Conservation (phyloP, 148 eudicot species). For the Camellia japonica region DNA sequence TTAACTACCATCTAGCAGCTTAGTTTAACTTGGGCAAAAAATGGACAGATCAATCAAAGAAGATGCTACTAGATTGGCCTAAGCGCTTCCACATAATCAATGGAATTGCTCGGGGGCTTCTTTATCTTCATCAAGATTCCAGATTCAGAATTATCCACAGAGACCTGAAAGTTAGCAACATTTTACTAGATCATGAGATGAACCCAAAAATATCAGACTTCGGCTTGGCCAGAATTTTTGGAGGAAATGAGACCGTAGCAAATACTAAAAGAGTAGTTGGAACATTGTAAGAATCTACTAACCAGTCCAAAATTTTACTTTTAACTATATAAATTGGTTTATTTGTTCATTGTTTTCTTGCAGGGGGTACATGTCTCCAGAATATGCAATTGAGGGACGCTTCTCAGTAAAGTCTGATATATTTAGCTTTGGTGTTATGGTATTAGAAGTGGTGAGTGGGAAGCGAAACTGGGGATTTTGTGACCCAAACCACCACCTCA, state of each 20-base stretch:
- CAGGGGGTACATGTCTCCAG: constrained; percentile 18
- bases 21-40: too few relatives aligned
- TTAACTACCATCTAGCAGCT: too few relatives aligned
- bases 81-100: constrained; percentile 13
- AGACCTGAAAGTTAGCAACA: constrained; percentile 17
- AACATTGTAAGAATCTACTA: constrained; percentile 11
- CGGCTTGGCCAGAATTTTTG: constrained; percentile 15
- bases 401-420: constrained; percentile 13
- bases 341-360: not conserved
- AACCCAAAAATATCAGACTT: constrained; percentile 21
- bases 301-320: not conserved
- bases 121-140: constrained; percentile 21
- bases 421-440: constrained; percentile 19
- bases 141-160: constrained; percentile 17
- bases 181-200: constrained; percentile 11
- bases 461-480: constrained; percentile 11
- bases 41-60: not conserved
- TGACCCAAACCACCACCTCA: constrained; percentile 9
- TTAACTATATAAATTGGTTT: too few relatives aligned
- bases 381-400: not conserved
- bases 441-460: constrained; percentile 10
- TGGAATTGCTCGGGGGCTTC: constrained; percentile 15
- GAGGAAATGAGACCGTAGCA: constrained; percentile 4
- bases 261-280: constrained; percentile 16
- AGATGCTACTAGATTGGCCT: constrained; percentile 10